phyloP scores from a whole-genome alignment of 2,329 filamentous ascomycete genomes.

The Exserohilum turcica region DNA sequence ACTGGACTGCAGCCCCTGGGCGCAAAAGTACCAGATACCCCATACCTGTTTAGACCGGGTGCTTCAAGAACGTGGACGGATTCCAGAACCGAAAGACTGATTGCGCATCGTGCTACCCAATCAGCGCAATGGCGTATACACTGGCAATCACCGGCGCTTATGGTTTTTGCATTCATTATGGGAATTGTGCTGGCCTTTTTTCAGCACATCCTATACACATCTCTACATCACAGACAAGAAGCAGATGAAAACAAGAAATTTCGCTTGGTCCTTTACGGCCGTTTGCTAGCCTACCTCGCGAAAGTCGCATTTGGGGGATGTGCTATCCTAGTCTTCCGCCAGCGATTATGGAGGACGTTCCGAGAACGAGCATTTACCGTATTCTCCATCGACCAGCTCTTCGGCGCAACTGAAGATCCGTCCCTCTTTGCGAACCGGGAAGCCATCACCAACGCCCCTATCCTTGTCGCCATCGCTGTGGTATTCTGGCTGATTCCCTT shows the following conservation, averaged over 20 bases:
- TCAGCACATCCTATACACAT: constrained; percentile 43
- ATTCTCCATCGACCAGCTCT: constrained; percentile 44
- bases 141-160: constrained; percentile 45
- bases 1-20: constrained; percentile 19
- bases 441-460: constrained; percentile 33
- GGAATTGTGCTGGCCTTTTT: constrained; percentile 37
- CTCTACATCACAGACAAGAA: constrained; percentile 33
- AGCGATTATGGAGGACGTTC: constrained; percentile 46
- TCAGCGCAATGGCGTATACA: constrained; percentile 40
- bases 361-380: constrained; percentile 39
- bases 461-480: constrained; percentile 34
- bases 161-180: constrained; percentile 33
- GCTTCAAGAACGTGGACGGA: constrained; percentile 35
- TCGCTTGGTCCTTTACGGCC: constrained; percentile 41
- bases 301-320: constrained; percentile 45
- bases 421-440: constrained; percentile 44
- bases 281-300: constrained; percentile 42
- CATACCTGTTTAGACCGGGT: constrained; percentile 26
- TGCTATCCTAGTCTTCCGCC: constrained; percentile 39
- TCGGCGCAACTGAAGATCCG: constrained; percentile 43
- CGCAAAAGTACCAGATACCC: constrained; percentile 27
- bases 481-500: constrained; percentile 45
- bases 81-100: constrained; percentile 38
- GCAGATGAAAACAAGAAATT: constrained; percentile 39
- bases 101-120: constrained; percentile 39